Conservation (phyloP, 257 asterid genomes). For the Solanum pinnatisectum region DNA sequence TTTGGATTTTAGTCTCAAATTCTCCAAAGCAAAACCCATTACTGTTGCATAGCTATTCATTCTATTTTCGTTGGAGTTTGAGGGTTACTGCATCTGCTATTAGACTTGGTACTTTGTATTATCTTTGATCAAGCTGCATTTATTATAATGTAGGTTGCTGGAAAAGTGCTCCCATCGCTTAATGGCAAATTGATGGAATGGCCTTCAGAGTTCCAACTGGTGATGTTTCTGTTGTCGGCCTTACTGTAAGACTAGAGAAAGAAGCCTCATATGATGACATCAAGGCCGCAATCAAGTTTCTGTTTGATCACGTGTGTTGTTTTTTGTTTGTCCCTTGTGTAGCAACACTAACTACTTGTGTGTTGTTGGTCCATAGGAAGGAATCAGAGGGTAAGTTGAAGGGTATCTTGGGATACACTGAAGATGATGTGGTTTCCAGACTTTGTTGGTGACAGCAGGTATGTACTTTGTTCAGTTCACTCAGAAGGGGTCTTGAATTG, state of each 20-base stretch:
- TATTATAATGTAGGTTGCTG: constrained; percentile 47
- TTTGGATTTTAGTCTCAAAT: background rate
- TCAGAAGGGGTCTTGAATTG: background rate
- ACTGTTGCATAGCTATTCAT: background rate
- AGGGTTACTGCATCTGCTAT: background rate
- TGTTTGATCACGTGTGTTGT: background rate
- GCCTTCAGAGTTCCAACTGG: constrained; percentile 77
- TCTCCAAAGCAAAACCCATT: background rate
- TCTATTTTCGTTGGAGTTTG: background rate
- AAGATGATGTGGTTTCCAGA: constrained; percentile 72
- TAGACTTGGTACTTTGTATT: background rate
- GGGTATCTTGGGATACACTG: constrained; percentile 77
- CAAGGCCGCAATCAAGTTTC: constrained; percentile 54
- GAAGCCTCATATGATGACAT: constrained; percentile 57
- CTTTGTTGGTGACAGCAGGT: constrained; percentile 72
- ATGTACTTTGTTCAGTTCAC: background rate
- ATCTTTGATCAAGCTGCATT: constrained; percentile 7
- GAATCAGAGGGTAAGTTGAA: constrained; percentile 63
- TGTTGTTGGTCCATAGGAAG: constrained; percentile 29
- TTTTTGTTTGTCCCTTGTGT: background rate
- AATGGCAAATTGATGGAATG: constrained; percentile 78
- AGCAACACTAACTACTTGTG: background rate
- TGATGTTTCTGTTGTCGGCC: constrained; percentile 76
- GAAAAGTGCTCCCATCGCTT: constrained; percentile 70
- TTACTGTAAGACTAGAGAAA: constrained; percentile 63